Conservation (phyloP, 148 eudicot genomes). For the Fagopyrum homotropicum region DNA sequence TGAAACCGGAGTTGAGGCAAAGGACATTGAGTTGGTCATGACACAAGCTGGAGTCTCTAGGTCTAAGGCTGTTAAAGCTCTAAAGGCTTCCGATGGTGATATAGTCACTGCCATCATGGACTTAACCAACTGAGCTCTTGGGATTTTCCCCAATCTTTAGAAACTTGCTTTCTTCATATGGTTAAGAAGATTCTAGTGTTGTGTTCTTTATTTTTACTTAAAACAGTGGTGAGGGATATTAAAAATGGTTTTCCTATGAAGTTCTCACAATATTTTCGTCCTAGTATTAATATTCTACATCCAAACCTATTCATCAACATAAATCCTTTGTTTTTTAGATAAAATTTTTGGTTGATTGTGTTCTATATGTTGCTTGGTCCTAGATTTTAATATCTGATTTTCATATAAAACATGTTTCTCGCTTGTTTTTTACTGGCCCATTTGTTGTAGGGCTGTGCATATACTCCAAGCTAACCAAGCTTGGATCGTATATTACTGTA, state of each 20-base stretch:
- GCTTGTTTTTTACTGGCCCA: too few relatives aligned
- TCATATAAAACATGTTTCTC: too few relatives aligned
- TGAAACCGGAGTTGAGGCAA: conserved; percentile 10
- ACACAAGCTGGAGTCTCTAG: conserved; percentile 16
- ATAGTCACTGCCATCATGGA: conserved; percentile 15
- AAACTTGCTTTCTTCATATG: neutral
- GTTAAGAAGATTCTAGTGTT: neutral
- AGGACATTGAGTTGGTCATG: conserved; percentile 17
- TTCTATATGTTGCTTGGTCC: too few relatives aligned
- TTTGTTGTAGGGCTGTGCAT: too few relatives aligned
- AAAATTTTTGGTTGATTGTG: too few relatives aligned
- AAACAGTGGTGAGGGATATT: neutral
- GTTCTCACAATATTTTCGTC: neutral
- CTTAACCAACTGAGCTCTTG: neutral
- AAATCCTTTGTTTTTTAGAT: too few relatives aligned
- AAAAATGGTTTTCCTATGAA: neutral
- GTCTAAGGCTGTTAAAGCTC: conserved; percentile 14
- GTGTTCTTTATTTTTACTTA: too few relatives aligned
- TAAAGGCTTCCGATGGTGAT: conserved; percentile 12
- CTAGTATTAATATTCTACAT: too few relatives aligned
- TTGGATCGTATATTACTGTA: too few relatives aligned
- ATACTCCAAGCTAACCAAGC: too few relatives aligned
- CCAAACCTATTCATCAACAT: too few relatives aligned
- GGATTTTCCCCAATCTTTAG: neutral
- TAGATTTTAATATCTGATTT: too few relatives aligned